A percentile compares a stretch with the other conserved stretches of the same genome.
These are phyloP conservation scores for Diaporthe capsici DNA, from an alignment of 2,329 filamentous ascomycete genomes.

Conservation along the genomic window DNA sequence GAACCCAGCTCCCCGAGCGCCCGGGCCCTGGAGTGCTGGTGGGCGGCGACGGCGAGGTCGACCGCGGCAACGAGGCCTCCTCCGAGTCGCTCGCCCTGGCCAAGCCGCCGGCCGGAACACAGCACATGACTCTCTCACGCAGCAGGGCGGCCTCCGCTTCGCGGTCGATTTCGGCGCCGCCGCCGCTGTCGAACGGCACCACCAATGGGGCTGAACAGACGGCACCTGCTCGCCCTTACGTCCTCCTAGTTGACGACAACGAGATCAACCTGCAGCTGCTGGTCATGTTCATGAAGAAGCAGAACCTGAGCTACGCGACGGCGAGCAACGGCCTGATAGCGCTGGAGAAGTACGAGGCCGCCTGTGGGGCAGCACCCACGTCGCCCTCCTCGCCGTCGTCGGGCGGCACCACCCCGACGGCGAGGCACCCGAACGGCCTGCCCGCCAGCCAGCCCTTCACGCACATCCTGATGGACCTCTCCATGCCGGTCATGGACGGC, in stretches of 20 bases:
- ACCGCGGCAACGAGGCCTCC: neutral
- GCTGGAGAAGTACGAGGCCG: conserved; percentile 57
- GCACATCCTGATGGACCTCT: conserved; percentile 63
- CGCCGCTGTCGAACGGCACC: neutral
- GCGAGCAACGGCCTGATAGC: conserved; percentile 64
- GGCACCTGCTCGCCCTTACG: conserved; percentile 39
- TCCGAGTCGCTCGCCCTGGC: neutral
- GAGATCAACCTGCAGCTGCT: conserved; percentile 59
- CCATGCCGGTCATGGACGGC: conserved; percentile 70
- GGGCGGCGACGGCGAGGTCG: neutral
- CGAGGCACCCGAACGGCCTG: neutral
- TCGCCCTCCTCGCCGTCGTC: neutral
- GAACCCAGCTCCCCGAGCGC: neutral
- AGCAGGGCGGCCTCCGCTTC: neutral
- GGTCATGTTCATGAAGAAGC: conserved; percentile 58
- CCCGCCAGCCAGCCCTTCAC: conserved; percentile 47
- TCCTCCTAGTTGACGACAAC: conserved; percentile 60
- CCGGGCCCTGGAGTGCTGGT: conserved; percentile 12
- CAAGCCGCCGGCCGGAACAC: neutral
- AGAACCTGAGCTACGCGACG: conserved; percentile 56
- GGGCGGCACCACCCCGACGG: too few relatives aligned
- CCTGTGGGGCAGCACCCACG: conserved; percentile 41
- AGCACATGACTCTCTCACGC: conserved; percentile 3
- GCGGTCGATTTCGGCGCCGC: conserved; percentile 33
- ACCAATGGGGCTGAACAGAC: neutral